Evolutionary conservation across 2,329 filamentous ascomycete species (phyloP), one percentile per base, ranked within the genome.

Genomic region (Seiridium unicorne): DNA sequence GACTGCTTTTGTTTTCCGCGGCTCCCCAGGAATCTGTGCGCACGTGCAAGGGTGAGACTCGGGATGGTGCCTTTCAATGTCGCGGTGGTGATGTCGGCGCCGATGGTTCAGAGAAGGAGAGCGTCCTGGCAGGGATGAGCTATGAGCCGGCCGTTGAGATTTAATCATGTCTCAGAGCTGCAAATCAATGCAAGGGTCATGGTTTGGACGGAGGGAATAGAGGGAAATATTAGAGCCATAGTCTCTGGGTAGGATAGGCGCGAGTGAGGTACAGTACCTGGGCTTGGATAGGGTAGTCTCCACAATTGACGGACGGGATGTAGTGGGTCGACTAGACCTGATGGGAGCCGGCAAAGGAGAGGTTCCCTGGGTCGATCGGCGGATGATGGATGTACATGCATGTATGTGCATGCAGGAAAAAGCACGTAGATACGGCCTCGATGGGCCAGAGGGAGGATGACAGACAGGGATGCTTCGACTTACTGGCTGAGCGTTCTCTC

Each of bases 381-480:
- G 35, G 38, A 18, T 57, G 55, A 44, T 36, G 13, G 38, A 54
- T 44, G 58, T 44, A 48, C 32, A 58, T 51, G 57, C 44, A 40
- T 42, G 49, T 60, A 62, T 34, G 57, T 42, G 51, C 57, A 53
- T 59, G 55, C 53, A 40, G 32, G 68, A 68, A 69, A 57, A 64
- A 67, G 67, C 62, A 70, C 66, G 61, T 61, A 63, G 31, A 49
- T 51, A 26, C 18, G 18, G 18, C 18, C 18, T 26, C 18, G 34
- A 18, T 26, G 47, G 44, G 31, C 9, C 35, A 35, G 47, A 35
- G 47, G 56, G 64, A 66, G 67, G 66, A 66, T 63, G 62, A 65
- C 65, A 63, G 60, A 67, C 68, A 69, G 67, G 63, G 63, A 63
- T 66, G 57, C 57, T 51, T 49, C 55, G 60, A 60, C 63, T 62